These are phyloP conservation scores for Penicillium samsonianum DNA, from an alignment of 495 filamentous ascomycete species.

Conservation along the genomic window DNA sequence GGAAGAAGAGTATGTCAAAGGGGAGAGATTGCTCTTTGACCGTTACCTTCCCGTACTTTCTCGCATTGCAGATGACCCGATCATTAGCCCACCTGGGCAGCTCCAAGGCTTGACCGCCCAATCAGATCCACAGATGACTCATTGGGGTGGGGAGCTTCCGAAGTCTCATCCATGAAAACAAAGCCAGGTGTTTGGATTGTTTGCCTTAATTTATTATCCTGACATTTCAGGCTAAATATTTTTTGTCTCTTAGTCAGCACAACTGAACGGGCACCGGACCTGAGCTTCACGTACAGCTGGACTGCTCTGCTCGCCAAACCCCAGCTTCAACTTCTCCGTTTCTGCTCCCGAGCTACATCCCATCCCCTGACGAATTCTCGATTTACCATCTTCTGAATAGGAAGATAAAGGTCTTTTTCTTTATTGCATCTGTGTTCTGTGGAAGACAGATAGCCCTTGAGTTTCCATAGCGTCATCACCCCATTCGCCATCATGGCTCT, in stretches of 20 bases:
- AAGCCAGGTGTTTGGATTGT: background rate
- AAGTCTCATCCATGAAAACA: slow-evolving; percentile 1
- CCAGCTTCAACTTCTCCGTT: slow-evolving; percentile 9
- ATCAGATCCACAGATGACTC: slow-evolving; percentile 13
- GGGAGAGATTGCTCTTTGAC: slow-evolving; percentile 12
- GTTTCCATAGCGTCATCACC: slow-evolving; percentile 32
- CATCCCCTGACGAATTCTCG: background rate
- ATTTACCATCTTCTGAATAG: background rate
- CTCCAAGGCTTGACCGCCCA: slow-evolving; percentile 5
- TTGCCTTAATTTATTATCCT: background rate
- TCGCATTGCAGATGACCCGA: slow-evolving; percentile 15
- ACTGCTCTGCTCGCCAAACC: slow-evolving; percentile 10
- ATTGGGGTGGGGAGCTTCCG: slow-evolving; percentile 21
- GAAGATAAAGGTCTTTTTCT: slow-evolving; percentile 1
- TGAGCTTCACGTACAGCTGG: slow-evolving; percentile 12
- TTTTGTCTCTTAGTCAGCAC: slow-evolving; percentile 1
- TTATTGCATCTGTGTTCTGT: slow-evolving; percentile 4
- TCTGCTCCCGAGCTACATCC: background rate
- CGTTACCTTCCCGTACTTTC: slow-evolving; percentile 8
- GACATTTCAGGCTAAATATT: slow-evolving; percentile 3
- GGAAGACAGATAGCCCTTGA: slow-evolving; percentile 13
- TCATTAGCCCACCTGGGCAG: slow-evolving; percentile 9
- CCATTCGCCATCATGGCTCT: slow-evolving; percentile 76
- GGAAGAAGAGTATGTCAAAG: background rate
- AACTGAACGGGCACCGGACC: slow-evolving; percentile 2